Percentiles rank a stretch among this genome's conserved stretches.
Conservation (phyloP, 768 basidiomycete genomes). For the Mycena chlorophos region DNA sequence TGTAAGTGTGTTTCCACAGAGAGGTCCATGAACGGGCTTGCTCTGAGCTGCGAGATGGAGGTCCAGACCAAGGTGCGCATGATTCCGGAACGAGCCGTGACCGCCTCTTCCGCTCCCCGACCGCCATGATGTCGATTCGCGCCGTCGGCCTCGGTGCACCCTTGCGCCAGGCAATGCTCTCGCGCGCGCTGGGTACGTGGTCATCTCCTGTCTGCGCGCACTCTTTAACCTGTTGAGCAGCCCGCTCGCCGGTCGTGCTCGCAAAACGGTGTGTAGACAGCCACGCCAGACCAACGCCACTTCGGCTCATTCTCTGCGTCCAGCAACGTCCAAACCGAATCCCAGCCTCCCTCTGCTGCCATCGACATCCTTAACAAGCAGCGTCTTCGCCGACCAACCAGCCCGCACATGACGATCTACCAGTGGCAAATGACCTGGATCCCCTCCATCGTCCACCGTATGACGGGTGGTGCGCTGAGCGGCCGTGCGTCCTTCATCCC, state of each 20-base stretch:
- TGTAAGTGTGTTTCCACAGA: no score
- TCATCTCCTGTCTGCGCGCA: constrained; percentile 21
- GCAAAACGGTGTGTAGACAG: constrained; percentile 43
- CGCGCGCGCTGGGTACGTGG: constrained; percentile 37
- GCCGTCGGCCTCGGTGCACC: constrained; percentile 59
- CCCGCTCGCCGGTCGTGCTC: constrained; percentile 39
- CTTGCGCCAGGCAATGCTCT: constrained; percentile 52
- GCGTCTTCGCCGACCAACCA: constrained; percentile 83
- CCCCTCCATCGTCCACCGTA: constrained; percentile 81
- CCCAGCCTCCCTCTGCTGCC: constrained; percentile 58
- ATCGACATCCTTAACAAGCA: constrained; percentile 80
- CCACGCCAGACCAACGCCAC: background rate
- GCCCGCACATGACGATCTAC: constrained; percentile 97
- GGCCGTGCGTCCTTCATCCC: constrained; percentile 52
- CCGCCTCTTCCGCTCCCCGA: no score
- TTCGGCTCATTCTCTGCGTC: background rate
- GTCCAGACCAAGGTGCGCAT: no score
- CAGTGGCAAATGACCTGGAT: constrained; percentile 92
- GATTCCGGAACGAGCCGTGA: no score
- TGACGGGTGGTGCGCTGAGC: constrained; percentile 80
- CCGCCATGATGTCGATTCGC: constrained; percentile 46
- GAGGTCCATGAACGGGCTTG: no score
- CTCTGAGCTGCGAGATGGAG: no score
- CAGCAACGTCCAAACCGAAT: constrained; percentile 65
- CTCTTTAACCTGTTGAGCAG: constrained; percentile 43